Percentiles rank a stretch among this genome's conserved stretches.
Conservation (phyloP, 2,329 filamentous ascomycete genomes). For the Cladosporium sp. region DNA sequence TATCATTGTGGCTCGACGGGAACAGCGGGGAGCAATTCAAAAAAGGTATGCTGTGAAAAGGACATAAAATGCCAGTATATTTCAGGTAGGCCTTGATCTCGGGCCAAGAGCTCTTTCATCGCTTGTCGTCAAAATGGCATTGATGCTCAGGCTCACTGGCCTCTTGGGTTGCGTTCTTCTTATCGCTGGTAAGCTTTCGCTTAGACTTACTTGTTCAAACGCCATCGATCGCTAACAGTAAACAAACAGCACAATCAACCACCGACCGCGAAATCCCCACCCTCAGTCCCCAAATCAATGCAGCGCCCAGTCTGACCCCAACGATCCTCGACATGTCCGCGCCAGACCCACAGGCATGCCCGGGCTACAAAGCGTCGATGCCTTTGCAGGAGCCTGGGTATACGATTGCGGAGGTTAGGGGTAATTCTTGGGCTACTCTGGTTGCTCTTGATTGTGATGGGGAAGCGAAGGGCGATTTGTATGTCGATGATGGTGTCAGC, state of each 20-base stretch:
- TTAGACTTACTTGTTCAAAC: too few relatives aligned
- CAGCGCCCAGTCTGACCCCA: constrained; percentile 25
- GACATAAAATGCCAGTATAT: too few relatives aligned
- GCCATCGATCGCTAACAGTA: too few relatives aligned
- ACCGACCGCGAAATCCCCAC: constrained; percentile 18
- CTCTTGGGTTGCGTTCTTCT: too few relatives aligned
- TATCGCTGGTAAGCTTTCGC: too few relatives aligned
- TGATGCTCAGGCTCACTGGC: too few relatives aligned
- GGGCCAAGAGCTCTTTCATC: too few relatives aligned
- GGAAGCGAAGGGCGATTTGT: constrained; percentile 55
- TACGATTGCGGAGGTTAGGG: constrained; percentile 17
- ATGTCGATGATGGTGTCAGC: constrained; percentile 69
- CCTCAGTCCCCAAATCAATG: constrained; percentile 22
- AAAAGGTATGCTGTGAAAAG: too few relatives aligned
- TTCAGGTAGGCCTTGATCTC: too few relatives aligned
- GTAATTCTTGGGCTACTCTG: constrained; percentile 18
- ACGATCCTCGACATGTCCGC: constrained; percentile 23
- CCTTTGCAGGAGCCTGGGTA: constrained; percentile 21
- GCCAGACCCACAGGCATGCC: constrained; percentile 25
- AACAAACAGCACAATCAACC: constrained; percentile 2
- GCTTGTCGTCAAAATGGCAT: too few relatives aligned
- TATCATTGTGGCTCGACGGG: too few relatives aligned
- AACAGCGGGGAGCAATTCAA: too few relatives aligned
- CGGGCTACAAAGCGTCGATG: constrained; percentile 26
- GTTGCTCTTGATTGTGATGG: constrained; percentile 35